Base-by-base conservation (phyloP, 1,139 yeast species). In the Yamadazyma oceani region DNA sequence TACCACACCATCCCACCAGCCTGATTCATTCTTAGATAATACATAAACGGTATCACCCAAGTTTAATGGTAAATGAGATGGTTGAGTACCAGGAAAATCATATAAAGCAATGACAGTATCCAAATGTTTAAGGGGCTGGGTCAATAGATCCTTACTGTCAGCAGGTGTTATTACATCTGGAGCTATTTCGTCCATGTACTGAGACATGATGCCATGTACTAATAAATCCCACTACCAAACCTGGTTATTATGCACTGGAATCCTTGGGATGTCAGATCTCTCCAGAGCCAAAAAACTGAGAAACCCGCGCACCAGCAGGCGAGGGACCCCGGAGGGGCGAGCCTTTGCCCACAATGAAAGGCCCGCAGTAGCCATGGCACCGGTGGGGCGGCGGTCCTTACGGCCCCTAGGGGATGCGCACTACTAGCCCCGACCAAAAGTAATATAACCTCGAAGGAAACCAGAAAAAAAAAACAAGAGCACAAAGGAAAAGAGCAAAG, bases 1-100 rank as follows among this genome's bases (percentile, higher is more conserved):
- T 2, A 70, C 54, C 9, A 82, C 71, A 3, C 90, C 90, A 54
- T 84, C 92, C 87, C 89, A 82, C 94, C 94, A 85, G 2, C 85
- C 84, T 2, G 74, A 55, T 22, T 73, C 75, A 7, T 76, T 64
- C 44, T 79, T 80, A 11, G 72, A 55, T 11, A 78, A 55, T 16
- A 78, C 81, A 44, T 75, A 66, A 1, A 78, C 51, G 2, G 79
- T 66, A 42, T 76, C 82, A 16, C 80, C 82, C 5, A 73, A 57
- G 38, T 58, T 62, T 19, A 78, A 53, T 7, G 75, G 73, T 26
- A 78, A 57, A 39, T 73, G 72, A 14, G 70, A 66, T 1, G 74
- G 64, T 32, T 69, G 70, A 3, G 73, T 64, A 3, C 75, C 74
- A 5, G 73, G 75, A 49, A 71, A 73, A 40, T 73, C 79, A 48